A percentile compares a stretch with the other conserved stretches of the same genome.
These are phyloP conservation scores for Aspergillus incahuasiensis DNA, from an alignment of 495 filamentous ascomycete species.

Conservation along the genomic window DNA sequence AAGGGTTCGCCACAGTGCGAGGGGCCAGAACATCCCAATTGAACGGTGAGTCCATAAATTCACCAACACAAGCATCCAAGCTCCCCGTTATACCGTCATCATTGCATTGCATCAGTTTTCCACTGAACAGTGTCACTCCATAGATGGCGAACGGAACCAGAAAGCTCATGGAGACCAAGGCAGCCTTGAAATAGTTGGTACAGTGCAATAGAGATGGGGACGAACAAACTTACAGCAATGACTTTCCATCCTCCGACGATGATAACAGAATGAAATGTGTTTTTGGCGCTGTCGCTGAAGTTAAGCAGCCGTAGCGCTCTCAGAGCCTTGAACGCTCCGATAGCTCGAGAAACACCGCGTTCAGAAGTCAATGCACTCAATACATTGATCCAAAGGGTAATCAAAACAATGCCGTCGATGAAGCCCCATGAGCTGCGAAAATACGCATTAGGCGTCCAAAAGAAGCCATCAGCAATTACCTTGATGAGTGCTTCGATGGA, in stretches of 20 bases:
- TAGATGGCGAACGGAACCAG: constrained; percentile 97
- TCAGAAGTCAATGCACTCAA: constrained; percentile 71
- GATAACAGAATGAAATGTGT: constrained; percentile 95
- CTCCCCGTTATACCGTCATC: constrained; percentile 54
- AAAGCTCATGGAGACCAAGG: constrained; percentile 89
- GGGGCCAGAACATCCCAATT: constrained; percentile 82
- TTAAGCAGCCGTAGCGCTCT: constrained; percentile 88
- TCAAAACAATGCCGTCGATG: constrained; percentile 87
- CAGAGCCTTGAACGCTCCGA: constrained; percentile 98
- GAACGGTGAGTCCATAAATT: constrained; percentile 72
- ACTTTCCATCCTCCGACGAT: constrained; percentile 92
- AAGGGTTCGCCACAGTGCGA: constrained; percentile 72
- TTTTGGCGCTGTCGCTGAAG: constrained; percentile 90
- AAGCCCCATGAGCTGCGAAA: constrained; percentile 95
- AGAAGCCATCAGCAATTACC: constrained; percentile 91
- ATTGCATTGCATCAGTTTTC: constrained; percentile 75
- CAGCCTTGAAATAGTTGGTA: constrained; percentile 46
- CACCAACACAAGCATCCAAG: constrained; percentile 67
- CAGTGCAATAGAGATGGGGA: background rate
- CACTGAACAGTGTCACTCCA: constrained; percentile 86
- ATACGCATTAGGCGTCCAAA: constrained; percentile 97
- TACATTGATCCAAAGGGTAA: constrained; percentile 97
- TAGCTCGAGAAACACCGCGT: constrained; percentile 76
- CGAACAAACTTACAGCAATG: constrained; percentile 47
- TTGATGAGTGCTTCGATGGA: constrained; percentile 86